These are phyloP conservation scores for Marvania coccoides DNA, from an alignment of 139 green algal genomes.

Conservation along the genomic window DNA sequence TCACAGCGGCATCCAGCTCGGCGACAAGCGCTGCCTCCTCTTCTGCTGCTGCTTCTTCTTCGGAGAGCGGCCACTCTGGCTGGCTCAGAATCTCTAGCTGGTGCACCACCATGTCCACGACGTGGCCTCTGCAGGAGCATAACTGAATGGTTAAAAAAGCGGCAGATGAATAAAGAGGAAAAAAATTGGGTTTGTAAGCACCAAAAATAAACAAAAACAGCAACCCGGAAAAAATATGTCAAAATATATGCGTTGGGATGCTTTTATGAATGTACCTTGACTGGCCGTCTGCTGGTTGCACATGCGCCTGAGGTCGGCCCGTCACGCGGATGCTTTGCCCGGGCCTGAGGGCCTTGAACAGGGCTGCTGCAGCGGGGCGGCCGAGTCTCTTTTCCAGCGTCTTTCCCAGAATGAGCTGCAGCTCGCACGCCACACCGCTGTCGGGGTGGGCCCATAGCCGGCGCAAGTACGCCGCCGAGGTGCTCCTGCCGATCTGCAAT, in stretches of 20 bases:
- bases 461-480: background rate
- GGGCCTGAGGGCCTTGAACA: slow-evolving; percentile 1
- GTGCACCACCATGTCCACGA: slow-evolving; percentile 16
- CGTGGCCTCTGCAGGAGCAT: background rate
- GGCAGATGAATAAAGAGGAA: too few species aligned
- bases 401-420: slow-evolving; percentile 26
- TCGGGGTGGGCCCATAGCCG: slow-evolving; percentile 18
- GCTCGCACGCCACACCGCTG: slow-evolving; percentile 1
- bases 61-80: background rate
- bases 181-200: too few species aligned
- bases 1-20: background rate
- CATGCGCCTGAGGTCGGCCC: slow-evolving; percentile 11
- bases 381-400: slow-evolving; percentile 15
- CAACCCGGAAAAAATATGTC: too few species aligned
- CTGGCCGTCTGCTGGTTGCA: background rate
- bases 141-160: too few species aligned
- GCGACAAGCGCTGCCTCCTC: background rate
- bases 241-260: too few species aligned
- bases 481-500: background rate
- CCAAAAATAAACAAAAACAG: too few species aligned
- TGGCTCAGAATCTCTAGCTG: slow-evolving; percentile 1
- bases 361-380: background rate
- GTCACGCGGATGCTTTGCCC: slow-evolving; percentile 11
- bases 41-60: background rate
- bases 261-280: background rate